Percentiles rank a stretch among this genome's conserved stretches.
Conservation (phyloP, 139 green algal genomes). For the Chlorella ohadii region DNA sequence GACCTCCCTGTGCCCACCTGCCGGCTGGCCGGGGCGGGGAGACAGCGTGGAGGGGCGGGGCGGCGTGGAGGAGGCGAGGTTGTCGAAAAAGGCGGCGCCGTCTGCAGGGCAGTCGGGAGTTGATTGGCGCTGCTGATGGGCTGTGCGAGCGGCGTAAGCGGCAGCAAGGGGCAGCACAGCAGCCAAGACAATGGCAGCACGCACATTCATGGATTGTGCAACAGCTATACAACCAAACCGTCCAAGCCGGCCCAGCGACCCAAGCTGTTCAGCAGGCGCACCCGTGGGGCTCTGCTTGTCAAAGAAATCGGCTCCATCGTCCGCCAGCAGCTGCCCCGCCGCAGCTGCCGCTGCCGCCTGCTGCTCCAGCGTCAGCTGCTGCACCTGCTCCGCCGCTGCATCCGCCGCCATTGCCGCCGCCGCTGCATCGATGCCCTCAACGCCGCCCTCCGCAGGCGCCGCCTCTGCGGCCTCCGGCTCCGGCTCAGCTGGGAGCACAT, state of each 20-base stretch:
- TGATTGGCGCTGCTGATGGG: no score
- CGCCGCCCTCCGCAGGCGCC: background rate
- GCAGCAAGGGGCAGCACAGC: background rate
- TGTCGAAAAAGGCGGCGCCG: constrained; percentile 38
- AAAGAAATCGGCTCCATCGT: constrained; percentile 62
- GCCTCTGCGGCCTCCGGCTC: constrained; percentile 31
- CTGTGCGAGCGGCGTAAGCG: background rate
- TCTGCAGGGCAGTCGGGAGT: background rate
- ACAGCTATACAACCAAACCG: no score
- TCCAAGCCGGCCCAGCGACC: no score
- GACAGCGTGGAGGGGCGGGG: background rate
- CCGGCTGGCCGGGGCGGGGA: background rate
- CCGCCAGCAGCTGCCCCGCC: constrained; percentile 4
- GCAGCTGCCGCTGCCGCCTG: background rate
- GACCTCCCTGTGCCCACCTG: background rate
- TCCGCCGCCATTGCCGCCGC: background rate
- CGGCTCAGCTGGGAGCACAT: constrained; percentile 55
- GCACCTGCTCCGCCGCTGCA: constrained; percentile 29
- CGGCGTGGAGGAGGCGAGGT: constrained; percentile 9
- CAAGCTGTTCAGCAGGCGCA: background rate
- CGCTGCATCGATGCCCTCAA: background rate
- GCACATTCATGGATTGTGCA: no score
- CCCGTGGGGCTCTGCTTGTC: constrained; percentile 25
- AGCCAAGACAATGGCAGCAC: no score
- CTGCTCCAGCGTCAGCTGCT: constrained; percentile 30